These are phyloP conservation scores for Colletotrichum sidae DNA, from an alignment of 2,329 filamentous ascomycete species.

Conservation along the genomic window DNA sequence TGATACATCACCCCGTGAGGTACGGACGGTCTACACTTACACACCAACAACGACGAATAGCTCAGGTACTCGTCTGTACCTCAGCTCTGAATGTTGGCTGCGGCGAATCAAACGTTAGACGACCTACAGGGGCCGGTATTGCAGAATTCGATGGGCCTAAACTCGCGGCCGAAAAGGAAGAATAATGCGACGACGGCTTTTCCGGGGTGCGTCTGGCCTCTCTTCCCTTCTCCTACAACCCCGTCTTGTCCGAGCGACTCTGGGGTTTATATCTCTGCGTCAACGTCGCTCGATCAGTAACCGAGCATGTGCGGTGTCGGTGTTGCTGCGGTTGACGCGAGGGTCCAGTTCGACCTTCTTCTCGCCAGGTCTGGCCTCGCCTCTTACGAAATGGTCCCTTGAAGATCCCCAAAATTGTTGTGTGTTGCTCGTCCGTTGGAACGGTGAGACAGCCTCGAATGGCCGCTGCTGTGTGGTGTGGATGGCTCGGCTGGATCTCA, in stretches of 20 bases:
- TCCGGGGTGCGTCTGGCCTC: conserved; percentile 33
- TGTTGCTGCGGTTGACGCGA: neutral
- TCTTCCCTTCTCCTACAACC: conserved; percentile 16
- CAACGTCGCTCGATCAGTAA: neutral
- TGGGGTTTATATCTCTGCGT: conserved; percentile 5
- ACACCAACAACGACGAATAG: neutral
- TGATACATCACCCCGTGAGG: neutral
- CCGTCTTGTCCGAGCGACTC: conserved; percentile 28
- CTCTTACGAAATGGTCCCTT: neutral
- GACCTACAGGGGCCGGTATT: conserved; percentile 11
- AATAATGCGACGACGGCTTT: conserved; percentile 28
- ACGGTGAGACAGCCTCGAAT: neutral
- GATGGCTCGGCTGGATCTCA: conserved; percentile 10
- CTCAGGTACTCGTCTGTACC: conserved; percentile 6
- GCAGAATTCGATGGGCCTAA: conserved; percentile 27
- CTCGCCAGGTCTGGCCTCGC: neutral
- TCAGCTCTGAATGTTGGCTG: conserved; percentile 4
- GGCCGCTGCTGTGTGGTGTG: conserved; percentile 6
- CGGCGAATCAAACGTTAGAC: conserved; percentile 13
- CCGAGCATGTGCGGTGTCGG: neutral
- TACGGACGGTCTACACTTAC: too few species aligned
- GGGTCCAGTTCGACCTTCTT: conserved; percentile 1
- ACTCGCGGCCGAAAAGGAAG: conserved; percentile 10
- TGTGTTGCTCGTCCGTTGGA: neutral
- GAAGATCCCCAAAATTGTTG: neutral